Conservation (phyloP, 192 early-diverging fungal species). For the Fimicolochytrium jonesii region DNA sequence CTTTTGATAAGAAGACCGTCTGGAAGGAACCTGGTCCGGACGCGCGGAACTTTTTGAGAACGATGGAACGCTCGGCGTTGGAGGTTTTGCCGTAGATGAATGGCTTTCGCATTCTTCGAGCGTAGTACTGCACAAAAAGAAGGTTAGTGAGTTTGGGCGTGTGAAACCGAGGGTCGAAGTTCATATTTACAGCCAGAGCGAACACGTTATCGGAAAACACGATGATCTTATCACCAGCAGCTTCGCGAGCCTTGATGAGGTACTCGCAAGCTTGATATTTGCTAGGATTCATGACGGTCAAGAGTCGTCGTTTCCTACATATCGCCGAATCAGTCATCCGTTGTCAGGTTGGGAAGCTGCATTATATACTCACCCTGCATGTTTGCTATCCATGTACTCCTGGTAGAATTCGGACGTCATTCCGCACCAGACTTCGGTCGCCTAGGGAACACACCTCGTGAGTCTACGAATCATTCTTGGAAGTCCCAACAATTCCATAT, state of each 20-base stretch:
- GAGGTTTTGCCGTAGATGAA: slow-evolving; percentile 90
- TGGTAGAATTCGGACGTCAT: slow-evolving; percentile 97
- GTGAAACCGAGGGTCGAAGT: too few relatives aligned
- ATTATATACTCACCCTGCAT: slow-evolving; percentile 1
- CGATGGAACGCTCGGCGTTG: slow-evolving; percentile 70
- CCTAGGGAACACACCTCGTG: slow-evolving; percentile 30
- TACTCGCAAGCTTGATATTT: slow-evolving; percentile 97
- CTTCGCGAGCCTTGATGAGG: slow-evolving; percentile 87
- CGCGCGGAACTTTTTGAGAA: slow-evolving; percentile 40
- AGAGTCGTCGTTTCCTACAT: slow-evolving; percentile 45
- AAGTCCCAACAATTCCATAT: too few relatives aligned
- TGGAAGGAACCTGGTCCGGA: slow-evolving; percentile 20
- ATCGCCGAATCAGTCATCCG: neutral
- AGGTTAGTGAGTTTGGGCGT: neutral
- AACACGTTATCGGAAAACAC: slow-evolving; percentile 99
- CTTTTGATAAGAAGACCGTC: slow-evolving; percentile 68
- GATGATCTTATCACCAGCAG: slow-evolving; percentile 94
- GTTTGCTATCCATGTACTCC: slow-evolving; percentile 55
- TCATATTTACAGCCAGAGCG: slow-evolving; percentile 67
- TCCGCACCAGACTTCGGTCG: slow-evolving; percentile 96
- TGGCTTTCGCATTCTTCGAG: slow-evolving; percentile 70
- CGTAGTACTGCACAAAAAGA: slow-evolving; percentile 61
- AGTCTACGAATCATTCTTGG: too few relatives aligned
- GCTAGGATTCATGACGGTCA: slow-evolving; percentile 96
- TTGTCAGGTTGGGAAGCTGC: too few relatives aligned